These are phyloP conservation scores for Aspergillus floridensis DNA, from an alignment of 2,329 filamentous ascomycete species.

Conservation along the genomic window DNA sequence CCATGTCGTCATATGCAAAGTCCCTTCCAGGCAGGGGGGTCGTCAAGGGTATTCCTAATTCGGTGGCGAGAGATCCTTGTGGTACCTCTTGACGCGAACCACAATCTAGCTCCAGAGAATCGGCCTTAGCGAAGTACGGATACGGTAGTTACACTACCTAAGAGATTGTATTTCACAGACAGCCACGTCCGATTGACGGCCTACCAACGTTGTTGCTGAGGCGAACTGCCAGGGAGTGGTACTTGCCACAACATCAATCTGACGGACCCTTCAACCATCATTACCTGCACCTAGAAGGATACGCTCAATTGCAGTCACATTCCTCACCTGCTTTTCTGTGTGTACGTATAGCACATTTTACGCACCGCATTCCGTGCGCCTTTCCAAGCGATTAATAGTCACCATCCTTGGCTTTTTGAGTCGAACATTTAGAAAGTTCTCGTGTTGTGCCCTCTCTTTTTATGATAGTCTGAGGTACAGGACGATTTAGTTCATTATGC, in stretches of 20 bases:
- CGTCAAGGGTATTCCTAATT: conserved; percentile 2
- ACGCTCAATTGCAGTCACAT: neutral
- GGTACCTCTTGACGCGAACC: conserved; percentile 1
- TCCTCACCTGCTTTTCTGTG: neutral
- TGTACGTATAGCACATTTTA: conserved; percentile 1
- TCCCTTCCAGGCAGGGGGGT: conserved; percentile 1
- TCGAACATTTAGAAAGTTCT: neutral
- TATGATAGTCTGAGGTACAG: neutral
- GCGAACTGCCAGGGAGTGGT: conserved; percentile 1
- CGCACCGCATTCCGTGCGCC: neutral
- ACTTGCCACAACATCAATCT: conserved; percentile 1
- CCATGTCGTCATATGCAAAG: too few species aligned
- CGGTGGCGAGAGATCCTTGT: conserved; percentile 1
- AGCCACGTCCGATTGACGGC: neutral
- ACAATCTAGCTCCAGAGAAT: conserved; percentile 4
- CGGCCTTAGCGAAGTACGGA: conserved; percentile 1
- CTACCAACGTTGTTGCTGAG: conserved; percentile 2
- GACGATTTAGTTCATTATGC: neutral
- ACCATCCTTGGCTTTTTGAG: neutral
- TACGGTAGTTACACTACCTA: neutral
- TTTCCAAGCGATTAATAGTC: neutral
- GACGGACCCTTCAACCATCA: neutral
- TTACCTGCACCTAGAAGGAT: neutral
- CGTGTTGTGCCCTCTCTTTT: neutral
- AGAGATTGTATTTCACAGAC: conserved; percentile 4